Evolutionary conservation across 768 basidiomycete genomes (phyloP).

Genomic region (Tephrocybe sp.): DNA sequence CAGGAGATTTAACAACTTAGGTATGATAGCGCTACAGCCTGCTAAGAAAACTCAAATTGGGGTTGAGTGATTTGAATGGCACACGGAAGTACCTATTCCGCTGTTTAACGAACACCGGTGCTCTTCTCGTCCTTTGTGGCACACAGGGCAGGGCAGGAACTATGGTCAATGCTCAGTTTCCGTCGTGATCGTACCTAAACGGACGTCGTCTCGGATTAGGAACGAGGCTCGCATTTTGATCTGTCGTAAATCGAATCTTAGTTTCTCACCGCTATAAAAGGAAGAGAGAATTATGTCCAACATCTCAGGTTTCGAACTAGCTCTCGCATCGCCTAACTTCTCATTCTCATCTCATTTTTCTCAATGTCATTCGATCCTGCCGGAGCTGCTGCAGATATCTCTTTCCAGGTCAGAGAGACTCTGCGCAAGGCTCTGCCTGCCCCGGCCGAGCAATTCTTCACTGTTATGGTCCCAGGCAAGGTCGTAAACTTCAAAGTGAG

Average conservation of each 20-base stretch:
- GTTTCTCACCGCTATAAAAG: not conserved
- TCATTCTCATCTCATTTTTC: not conserved
- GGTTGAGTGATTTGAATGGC: too few relatives aligned
- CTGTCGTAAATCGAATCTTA: not conserved
- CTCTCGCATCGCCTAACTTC: not conserved
- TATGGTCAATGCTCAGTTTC: not conserved
- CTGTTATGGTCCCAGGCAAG: slow-evolving; percentile 8
- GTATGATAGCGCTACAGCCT: not conserved
- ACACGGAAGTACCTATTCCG: too few relatives aligned
- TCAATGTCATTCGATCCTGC: not conserved
- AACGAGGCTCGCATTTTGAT: not conserved
- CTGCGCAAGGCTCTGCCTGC: slow-evolving; percentile 2
- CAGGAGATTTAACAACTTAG: slow-evolving; percentile 11
- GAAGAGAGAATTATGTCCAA: not conserved
- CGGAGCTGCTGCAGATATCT: not conserved
- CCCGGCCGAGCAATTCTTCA: slow-evolving; percentile 6
- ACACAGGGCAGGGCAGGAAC: too few relatives aligned
- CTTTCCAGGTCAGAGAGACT: slow-evolving; percentile 2
- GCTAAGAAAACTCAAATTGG: too few relatives aligned
- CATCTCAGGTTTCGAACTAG: not conserved
- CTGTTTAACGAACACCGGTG: not conserved
- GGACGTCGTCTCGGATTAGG: not conserved
- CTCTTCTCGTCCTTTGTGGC: not conserved
- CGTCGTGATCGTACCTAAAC: not conserved
- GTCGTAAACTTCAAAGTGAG: slow-evolving; percentile 4